Evolutionary conservation across 163 green algal genomes (phyloP).

Genomic region (Scenedesmus sp.): DNA sequence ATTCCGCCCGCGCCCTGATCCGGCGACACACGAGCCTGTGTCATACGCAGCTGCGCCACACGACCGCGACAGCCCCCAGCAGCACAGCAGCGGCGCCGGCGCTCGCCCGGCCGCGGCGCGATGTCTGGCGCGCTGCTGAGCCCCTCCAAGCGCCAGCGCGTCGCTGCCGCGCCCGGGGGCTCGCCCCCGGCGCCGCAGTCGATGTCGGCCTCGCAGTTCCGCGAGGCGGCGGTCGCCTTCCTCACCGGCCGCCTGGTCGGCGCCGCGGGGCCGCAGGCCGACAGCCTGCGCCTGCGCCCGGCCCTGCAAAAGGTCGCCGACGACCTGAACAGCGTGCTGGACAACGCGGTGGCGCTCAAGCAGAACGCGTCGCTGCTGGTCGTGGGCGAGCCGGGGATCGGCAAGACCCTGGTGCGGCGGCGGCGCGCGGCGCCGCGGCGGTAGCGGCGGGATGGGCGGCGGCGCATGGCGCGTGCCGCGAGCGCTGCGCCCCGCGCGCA

Average conservation of each 20-base stretch:
- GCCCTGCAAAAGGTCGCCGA: constrained; percentile 50
- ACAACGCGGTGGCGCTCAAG: constrained; percentile 45
- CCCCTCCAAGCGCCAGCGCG: constrained; percentile 25
- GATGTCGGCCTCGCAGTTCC: constrained; percentile 17
- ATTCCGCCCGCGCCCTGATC: too few relatives aligned
- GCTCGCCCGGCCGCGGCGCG: too few relatives aligned
- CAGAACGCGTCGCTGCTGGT: constrained; percentile 57
- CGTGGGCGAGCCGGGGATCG: constrained; percentile 54
- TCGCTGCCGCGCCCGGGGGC: neutral
- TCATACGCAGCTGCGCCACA: too few relatives aligned
- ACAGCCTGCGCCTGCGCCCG: constrained; percentile 44
- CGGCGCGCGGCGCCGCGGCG: neutral
- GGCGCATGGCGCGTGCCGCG: too few relatives aligned
- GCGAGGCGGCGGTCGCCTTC: neutral
- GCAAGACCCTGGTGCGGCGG: constrained; percentile 61
- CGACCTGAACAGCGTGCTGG: constrained; percentile 51
- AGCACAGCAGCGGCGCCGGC: too few relatives aligned
- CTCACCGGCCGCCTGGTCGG: constrained; percentile 13
- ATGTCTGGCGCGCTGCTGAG: too few relatives aligned
- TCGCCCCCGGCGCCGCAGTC: neutral
- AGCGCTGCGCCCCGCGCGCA: neutral
- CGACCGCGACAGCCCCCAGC: too few relatives aligned
- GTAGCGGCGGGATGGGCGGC: too few relatives aligned
- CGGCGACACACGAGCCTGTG: too few relatives aligned
- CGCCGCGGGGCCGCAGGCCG: neutral